Evolutionary conservation across 2,329 filamentous ascomycete genomes (phyloP).

Genomic region (Microcera coccophila): DNA sequence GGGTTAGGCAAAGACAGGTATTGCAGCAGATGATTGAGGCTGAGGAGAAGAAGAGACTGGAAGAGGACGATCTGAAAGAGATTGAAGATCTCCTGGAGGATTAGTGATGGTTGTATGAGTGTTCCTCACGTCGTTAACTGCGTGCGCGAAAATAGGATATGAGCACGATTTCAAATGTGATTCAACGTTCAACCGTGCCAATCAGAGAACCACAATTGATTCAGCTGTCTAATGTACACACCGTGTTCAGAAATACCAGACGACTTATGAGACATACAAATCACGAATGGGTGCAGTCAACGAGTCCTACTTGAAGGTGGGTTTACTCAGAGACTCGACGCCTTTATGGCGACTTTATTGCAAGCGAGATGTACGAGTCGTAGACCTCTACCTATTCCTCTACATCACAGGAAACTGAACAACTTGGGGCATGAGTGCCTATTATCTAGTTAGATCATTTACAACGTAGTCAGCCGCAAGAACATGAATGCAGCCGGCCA

Average conservation of each 20-base stretch:
- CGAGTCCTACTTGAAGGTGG: too few relatives aligned
- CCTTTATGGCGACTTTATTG: too few relatives aligned
- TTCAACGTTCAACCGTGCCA: too few relatives aligned
- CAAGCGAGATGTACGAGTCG: too few relatives aligned
- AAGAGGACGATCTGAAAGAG: slow-evolving; percentile 69
- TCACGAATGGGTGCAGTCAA: too few relatives aligned
- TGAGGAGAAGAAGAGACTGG: slow-evolving; percentile 56
- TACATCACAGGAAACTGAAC: background rate
- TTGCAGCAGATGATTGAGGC: slow-evolving; percentile 62
- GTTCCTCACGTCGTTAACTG: background rate
- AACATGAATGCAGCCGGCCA: slow-evolving; percentile 11
- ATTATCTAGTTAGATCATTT: slow-evolving; percentile 14
- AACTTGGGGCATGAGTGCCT: background rate
- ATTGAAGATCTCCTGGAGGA: slow-evolving; percentile 67
- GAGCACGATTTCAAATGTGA: too few relatives aligned
- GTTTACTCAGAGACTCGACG: too few relatives aligned
- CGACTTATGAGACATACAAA: too few relatives aligned
- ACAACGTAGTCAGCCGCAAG: slow-evolving; percentile 14
- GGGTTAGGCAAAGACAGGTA: slow-evolving; percentile 64
- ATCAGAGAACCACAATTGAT: too few relatives aligned
- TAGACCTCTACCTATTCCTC: too few relatives aligned
- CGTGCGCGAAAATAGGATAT: background rate
- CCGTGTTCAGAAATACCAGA: too few relatives aligned
- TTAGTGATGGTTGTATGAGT: slow-evolving; percentile 23
- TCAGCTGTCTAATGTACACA: too few relatives aligned